Base-by-base conservation (phyloP, 768 basidiomycete species). In the Lentinula aciculospora region DNA sequence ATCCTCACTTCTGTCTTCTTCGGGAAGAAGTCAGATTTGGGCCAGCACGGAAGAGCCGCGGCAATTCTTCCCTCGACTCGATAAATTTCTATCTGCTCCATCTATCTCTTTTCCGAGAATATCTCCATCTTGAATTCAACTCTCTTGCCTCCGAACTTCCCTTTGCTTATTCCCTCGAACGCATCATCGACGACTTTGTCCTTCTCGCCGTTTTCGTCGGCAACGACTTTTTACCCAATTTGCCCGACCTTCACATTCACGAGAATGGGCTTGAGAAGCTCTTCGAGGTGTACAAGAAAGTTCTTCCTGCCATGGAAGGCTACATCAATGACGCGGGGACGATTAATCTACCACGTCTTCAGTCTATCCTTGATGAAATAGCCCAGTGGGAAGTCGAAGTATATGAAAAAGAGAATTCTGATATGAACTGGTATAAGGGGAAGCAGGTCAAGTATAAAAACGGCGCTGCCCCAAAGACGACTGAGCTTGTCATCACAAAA, bases 21-120 rank as follows among this genome's bases (percentile, higher is more conserved):
- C 85, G 97, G 56, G 97, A 99, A 73, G 97, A 99, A 71, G 97
- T 99, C 67, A 95, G 96, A 68, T 98, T 99, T 74, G 96, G 97
- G 7, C 89, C 92, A 25, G 70, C 83, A 57, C 83, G 76, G 72
- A 91, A 82, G 77, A 95, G 92, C 72, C 78, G 78, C 47, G 81
- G 68, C 57, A 68, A 76, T 64, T 81, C 79, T 13, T 76, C 73
- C 53, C 69, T 88, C 58, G 91, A 94, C 66, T 77, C 88, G 0
- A 89, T 89, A 60, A 98, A 85, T 69, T 99, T 99, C 74, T 98
- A 94, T 73, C 80, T 99, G 17, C 77, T 99, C 53, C 97, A 99
- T 71, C 79, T 99, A 25, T 96, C 89, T 3, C 78, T 99, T 40
- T 82, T 99, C 80, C 86, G 97, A 65, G 97, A 99, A 72, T 99